These are phyloP conservation scores for Dendrobium nobile DNA, from an alignment of 106 monocot species.

Conservation along the genomic window DNA sequence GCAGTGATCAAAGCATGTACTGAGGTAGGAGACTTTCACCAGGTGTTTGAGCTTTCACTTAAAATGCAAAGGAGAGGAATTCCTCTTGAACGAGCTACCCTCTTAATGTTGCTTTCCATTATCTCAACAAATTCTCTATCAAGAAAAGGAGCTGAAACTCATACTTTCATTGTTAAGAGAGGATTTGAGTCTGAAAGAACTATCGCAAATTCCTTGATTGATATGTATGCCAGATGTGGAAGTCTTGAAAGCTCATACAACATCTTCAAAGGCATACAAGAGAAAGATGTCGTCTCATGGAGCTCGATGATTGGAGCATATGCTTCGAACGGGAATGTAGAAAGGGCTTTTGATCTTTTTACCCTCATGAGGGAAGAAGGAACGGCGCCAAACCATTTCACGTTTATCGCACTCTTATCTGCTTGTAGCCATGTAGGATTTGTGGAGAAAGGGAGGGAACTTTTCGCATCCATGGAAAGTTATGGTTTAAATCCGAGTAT, in stretches of 20 bases:
- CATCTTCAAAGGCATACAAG: slow-evolving; percentile 32
- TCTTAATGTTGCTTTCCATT: slow-evolving; percentile 32
- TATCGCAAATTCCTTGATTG: slow-evolving; percentile 54
- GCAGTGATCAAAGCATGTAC: slow-evolving; percentile 48
- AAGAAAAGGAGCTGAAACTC: slow-evolving; percentile 38
- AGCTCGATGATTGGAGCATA: slow-evolving; percentile 62
- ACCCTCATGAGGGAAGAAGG: slow-evolving; percentile 32
- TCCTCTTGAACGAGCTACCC: slow-evolving; percentile 27
- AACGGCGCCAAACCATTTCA: slow-evolving; percentile 50
- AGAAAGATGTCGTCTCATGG: slow-evolving; percentile 76
- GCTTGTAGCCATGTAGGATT: slow-evolving; percentile 66
- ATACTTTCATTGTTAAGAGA: slow-evolving; percentile 44
- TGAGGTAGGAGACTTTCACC: slow-evolving; percentile 23
- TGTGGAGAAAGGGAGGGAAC: slow-evolving; percentile 35
- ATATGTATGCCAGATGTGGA: slow-evolving; percentile 60
- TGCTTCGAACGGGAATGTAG: slow-evolving; percentile 40
- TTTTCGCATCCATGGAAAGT: slow-evolving; percentile 47
- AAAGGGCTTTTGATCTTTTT: slow-evolving; percentile 45
- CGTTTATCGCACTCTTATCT: slow-evolving; percentile 52
- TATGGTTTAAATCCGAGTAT: slow-evolving; percentile 35
- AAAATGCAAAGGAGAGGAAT: slow-evolving; percentile 66
- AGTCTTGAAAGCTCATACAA: slow-evolving; percentile 25
- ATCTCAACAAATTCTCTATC: slow-evolving; percentile 25
- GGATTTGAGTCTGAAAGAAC: slow-evolving; percentile 35
- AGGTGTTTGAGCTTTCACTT: slow-evolving; percentile 19